These are phyloP conservation scores for Exophiala lecanii-corni DNA, from an alignment of 2,329 filamentous ascomycete species.

Conservation along the genomic window DNA sequence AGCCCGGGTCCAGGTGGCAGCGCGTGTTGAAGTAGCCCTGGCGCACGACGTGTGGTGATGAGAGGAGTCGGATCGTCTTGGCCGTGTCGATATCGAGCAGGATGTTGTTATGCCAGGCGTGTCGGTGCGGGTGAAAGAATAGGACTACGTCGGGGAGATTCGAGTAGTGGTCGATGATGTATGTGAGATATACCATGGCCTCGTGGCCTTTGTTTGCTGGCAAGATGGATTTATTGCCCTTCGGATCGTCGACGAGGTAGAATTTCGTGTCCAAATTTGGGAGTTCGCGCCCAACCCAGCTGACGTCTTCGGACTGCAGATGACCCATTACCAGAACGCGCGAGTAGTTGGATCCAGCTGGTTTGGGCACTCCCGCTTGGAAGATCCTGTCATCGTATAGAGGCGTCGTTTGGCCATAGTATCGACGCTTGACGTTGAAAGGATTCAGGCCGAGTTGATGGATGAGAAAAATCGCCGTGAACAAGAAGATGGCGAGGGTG, in stretches of 20 bases:
- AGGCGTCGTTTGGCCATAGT: constrained; percentile 13
- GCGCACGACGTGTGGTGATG: constrained; percentile 47
- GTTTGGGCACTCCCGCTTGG: constrained; percentile 37
- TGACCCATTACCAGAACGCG: constrained; percentile 48
- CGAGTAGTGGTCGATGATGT: constrained; percentile 60
- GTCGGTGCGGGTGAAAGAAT: constrained; percentile 56
- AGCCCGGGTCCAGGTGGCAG: constrained; percentile 55
- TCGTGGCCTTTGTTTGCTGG: constrained; percentile 55
- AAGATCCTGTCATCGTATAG: constrained; percentile 30
- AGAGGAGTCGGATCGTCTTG: constrained; percentile 48
- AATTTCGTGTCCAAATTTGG: constrained; percentile 28
- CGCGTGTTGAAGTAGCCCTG: constrained; percentile 58
- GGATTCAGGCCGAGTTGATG: constrained; percentile 1
- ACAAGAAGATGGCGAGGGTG: not conserved
- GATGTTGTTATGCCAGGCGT: constrained; percentile 58
- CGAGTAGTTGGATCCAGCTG: constrained; percentile 48
- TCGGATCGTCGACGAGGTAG: constrained; percentile 15
- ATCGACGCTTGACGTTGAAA: not conserved
- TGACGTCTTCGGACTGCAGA: constrained; percentile 34
- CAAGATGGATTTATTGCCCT: constrained; percentile 3
- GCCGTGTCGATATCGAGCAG: constrained; percentile 47
- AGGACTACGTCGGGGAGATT: constrained; percentile 55
- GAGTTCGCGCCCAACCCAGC: constrained; percentile 44
- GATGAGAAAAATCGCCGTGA: not conserved
- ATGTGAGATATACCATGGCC: constrained; percentile 59